These are phyloP conservation scores for Dimocarpus longan DNA, from an alignment of 345 rosid species.

Conservation along the genomic window DNA sequence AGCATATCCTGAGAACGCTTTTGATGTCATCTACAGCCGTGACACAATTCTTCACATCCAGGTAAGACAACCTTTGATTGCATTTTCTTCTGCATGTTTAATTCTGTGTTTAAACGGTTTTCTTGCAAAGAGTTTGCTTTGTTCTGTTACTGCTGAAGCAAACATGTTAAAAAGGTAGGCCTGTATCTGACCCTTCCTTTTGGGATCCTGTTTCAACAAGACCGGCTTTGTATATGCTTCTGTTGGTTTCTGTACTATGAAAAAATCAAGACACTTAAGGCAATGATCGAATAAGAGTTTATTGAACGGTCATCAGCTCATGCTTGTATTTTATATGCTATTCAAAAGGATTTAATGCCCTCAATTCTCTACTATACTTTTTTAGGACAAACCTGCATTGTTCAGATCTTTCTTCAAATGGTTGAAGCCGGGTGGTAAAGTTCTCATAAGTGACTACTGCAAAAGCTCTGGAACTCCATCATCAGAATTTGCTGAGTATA, in stretches of 20 bases:
- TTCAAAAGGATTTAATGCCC: not conserved
- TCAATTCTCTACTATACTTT: constrained; percentile 4
- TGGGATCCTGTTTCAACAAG: not conserved
- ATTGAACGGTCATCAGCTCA: not conserved
- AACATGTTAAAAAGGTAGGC: not conserved
- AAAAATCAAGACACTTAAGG: too few species aligned
- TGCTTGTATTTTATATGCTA: not conserved
- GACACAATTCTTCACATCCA: constrained; percentile 96
- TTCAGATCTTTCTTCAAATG: constrained; percentile 88
- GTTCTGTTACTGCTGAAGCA: not conserved
- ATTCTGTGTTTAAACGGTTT: not conserved
- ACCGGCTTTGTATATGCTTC: not conserved
- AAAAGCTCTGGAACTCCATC: constrained; percentile 69
- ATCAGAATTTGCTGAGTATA: constrained; percentile 64
- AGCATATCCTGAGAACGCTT: constrained; percentile 69
- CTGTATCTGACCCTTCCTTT: not conserved
- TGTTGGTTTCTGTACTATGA: not conserved
- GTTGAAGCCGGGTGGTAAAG: constrained; percentile 93
- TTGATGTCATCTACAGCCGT: constrained; percentile 96
- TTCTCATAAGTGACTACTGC: constrained; percentile 95
- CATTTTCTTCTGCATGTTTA: not conserved
- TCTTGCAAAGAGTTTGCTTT: not conserved
- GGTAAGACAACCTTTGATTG: constrained; percentile 37
- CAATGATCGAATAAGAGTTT: not conserved
- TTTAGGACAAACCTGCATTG: constrained; percentile 89